Base-by-base conservation (phyloP, 2,329 filamentous ascomycete species). In the Tolypocladium capitatum region DNA sequence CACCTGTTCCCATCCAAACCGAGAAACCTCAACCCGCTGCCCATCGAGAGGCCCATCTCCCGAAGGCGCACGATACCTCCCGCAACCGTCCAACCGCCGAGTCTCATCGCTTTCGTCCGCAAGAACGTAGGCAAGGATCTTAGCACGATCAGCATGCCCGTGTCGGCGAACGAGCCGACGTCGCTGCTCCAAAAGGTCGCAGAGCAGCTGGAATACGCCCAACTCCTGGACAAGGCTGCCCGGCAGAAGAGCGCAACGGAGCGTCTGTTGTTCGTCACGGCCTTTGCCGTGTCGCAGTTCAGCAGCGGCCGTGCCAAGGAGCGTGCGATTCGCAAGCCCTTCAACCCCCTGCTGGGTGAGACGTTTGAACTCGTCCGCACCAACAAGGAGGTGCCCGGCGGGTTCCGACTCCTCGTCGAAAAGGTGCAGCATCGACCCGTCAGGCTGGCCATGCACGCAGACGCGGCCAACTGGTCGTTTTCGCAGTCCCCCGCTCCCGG, bases 121-220 rank as follows among this genome's bases (percentile, higher is more conserved):
- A 98, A 97, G 66, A 98, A 98, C 57, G 92, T 97, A 10, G 92
- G 92, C 60, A 98, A 98, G 65, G 92, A 98, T 65, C 72, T 98
- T 44, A 95, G 88, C 51, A 94, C 89, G 3, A 94, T 98, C 54
- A 90, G 88, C 43, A 97, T 97, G 91, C 92, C 92, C 0, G 92
- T 96, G 1, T 94, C 91, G 5, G 83, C 91, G 24, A 98, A 98
- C 64, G 92, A 98, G 62, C 92, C 92, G 0, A 79, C 83, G 1
- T 96, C 91, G 0, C 69, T 94, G 11, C 73, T 97, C 5, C 92
- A 98, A 63, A 84, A 91, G 51, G 76, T 90, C 4, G 85, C 91
- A 0, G 92, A 98, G 65, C 85, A 91, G 59, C 67, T 97, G 43
- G 92, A 98, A 63, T 97, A 98, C 64, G 85, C 86, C 0, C 76